phyloP scores from a whole-genome alignment of 129 eudicot species.

The Calendula officinalis region DNA sequence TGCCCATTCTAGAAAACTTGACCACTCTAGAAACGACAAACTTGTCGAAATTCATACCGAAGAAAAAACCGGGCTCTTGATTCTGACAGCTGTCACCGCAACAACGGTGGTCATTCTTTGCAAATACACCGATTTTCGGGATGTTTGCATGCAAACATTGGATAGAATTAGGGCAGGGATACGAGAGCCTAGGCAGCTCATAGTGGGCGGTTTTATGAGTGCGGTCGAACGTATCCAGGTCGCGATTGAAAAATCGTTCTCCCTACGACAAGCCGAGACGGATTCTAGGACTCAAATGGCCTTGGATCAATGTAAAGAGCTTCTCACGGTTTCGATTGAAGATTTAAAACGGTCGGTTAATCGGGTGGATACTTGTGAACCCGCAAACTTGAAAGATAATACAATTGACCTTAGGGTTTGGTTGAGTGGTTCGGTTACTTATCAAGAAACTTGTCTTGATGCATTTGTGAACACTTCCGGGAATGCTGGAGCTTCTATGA shows the following conservation, averaged over 20 bases:
- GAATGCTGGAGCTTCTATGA: slow-evolving; percentile 41
- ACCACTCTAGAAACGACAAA: slow-evolving; percentile 8
- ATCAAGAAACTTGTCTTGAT: slow-evolving; percentile 62
- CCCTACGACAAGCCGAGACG: slow-evolving; percentile 27
- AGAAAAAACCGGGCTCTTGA: slow-evolving; percentile 9
- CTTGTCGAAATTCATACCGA: not conserved
- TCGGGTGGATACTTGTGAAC: slow-evolving; percentile 16
- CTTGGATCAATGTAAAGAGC: slow-evolving; percentile 38
- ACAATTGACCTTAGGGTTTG: slow-evolving; percentile 48
- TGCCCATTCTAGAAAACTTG: slow-evolving; percentile 15
- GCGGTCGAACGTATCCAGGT: slow-evolving; percentile 23
- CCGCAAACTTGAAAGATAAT: slow-evolving; percentile 18
- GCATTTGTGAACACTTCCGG: slow-evolving; percentile 38
- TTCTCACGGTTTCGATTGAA: slow-evolving; percentile 38
- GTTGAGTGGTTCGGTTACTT: slow-evolving; percentile 56
- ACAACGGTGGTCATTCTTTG: slow-evolving; percentile 45
- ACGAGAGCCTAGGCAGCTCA: slow-evolving; percentile 35
- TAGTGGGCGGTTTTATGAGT: slow-evolving; percentile 30
- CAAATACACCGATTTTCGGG: slow-evolving; percentile 37
- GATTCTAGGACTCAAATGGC: slow-evolving; percentile 39
- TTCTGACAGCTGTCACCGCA: slow-evolving; percentile 2
- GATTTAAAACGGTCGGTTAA: slow-evolving; percentile 47
- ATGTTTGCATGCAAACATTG: slow-evolving; percentile 42
- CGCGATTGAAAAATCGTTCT: slow-evolving; percentile 33
- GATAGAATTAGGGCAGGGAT: slow-evolving; percentile 20